Evolutionary conservation across 2,329 filamentous ascomycete genomes (phyloP).

Genomic region (Coniochaeta ligniaria): DNA sequence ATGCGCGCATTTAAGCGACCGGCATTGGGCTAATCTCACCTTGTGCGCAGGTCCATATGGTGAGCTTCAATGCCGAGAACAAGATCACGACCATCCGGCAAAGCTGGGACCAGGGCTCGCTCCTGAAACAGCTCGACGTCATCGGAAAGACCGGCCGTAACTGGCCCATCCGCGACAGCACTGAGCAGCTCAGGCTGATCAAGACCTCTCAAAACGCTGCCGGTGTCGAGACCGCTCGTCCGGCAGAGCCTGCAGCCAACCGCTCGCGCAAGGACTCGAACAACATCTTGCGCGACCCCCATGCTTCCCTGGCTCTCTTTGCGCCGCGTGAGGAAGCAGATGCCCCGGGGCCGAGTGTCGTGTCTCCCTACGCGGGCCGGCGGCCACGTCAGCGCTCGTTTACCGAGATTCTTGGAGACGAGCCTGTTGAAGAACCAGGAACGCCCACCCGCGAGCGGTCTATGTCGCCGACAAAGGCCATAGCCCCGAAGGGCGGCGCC

Average conservation of each 20-base stretch:
- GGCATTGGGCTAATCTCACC: neutral
- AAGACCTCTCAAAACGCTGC: conserved; percentile 47
- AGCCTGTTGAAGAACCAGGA: conserved; percentile 28
- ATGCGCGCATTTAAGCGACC: neutral
- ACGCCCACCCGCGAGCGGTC: conserved; percentile 40
- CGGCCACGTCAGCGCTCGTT: conserved; percentile 60
- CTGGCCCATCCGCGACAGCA: conserved; percentile 88
- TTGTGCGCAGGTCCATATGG: conserved; percentile 66
- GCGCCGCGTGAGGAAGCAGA: conserved; percentile 58
- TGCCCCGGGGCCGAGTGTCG: conserved; percentile 35
- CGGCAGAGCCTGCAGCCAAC: conserved; percentile 15
- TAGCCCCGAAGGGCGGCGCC: conserved; percentile 45
- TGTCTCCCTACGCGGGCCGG: conserved; percentile 54
- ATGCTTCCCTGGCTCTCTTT: conserved; percentile 70
- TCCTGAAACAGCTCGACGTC: conserved; percentile 88
- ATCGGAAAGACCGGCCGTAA: conserved; percentile 86
- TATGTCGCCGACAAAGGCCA: conserved; percentile 38
- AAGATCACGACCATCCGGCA: conserved; percentile 84
- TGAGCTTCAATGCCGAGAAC: conserved; percentile 63
- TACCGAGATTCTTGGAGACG: conserved; percentile 63
- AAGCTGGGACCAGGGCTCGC: conserved; percentile 90
- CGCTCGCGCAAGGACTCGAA: conserved; percentile 45
- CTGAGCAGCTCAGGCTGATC: conserved; percentile 76
- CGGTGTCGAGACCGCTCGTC: conserved; percentile 15
- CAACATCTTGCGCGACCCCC: conserved; percentile 53